Percentiles rank a stretch among this genome's conserved stretches.
phyloP scores from a whole-genome alignment of 2,329 filamentous ascomycete genomes.

The Ascochyta rabiei region DNA sequence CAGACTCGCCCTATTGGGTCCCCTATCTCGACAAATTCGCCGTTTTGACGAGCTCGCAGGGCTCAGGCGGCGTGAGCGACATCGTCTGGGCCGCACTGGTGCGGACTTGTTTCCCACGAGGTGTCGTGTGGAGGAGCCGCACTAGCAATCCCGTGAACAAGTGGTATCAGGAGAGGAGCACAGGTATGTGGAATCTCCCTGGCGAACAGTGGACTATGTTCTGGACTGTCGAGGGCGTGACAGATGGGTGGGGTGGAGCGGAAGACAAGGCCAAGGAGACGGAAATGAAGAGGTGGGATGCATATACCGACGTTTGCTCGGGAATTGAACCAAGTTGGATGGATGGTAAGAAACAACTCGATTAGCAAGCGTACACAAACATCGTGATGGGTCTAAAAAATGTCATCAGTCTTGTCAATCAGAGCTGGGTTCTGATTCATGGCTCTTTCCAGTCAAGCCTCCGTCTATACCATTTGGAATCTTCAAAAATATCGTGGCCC shows the following conservation, averaged over 20 bases:
- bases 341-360: slow-evolving; percentile 44
- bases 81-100: slow-evolving; percentile 98
- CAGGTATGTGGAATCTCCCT: slow-evolving; percentile 80
- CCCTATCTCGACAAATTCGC: slow-evolving; percentile 98
- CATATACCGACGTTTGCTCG: slow-evolving; percentile 57
- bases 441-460: no score
- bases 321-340: slow-evolving; percentile 57
- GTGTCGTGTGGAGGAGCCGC: slow-evolving; percentile 90
- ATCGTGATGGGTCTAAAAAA: no score
- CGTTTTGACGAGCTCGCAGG: slow-evolving; percentile 85
- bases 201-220: slow-evolving; percentile 97
- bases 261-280: slow-evolving; percentile 49
- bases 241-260: slow-evolving; percentile 55
- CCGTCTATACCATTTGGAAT: no score
- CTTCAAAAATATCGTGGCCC: no score
- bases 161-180: slow-evolving; percentile 95
- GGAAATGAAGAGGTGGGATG: slow-evolving; percentile 50
- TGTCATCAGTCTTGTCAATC: no score
- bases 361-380: background rate
- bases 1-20: slow-evolving; percentile 64
- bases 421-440: no score
- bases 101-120: slow-evolving; percentile 81
- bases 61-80: slow-evolving; percentile 89
- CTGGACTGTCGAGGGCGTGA: slow-evolving; percentile 78
- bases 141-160: slow-evolving; percentile 96